phyloP scores from a whole-genome alignment of 345 rosid species.

The Raphanus raphanistrum region DNA sequence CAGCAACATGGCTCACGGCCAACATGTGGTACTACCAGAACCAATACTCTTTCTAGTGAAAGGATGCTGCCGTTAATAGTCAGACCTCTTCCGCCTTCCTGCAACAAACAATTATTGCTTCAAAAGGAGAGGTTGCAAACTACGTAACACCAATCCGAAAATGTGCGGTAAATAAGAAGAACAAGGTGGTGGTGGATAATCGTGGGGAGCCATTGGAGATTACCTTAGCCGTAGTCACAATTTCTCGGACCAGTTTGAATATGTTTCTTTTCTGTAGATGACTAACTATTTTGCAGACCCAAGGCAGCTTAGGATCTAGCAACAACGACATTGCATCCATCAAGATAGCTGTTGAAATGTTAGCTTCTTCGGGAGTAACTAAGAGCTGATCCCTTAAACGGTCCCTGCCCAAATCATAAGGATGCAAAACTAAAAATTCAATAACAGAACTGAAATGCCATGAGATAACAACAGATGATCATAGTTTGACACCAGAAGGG shows the following conservation, averaged over 20 bases:
- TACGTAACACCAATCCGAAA: slow-evolving; percentile 16
- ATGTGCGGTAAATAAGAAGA: slow-evolving; percentile 28
- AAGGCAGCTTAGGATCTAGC: slow-evolving; percentile 79
- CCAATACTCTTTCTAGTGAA: slow-evolving; percentile 65
- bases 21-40: slow-evolving; percentile 57
- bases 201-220: slow-evolving; percentile 11
- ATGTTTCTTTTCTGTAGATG: slow-evolving; percentile 60
- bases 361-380: slow-evolving; percentile 45
- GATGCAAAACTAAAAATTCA: slow-evolving; percentile 26
- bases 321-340: slow-evolving; percentile 65
- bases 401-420: slow-evolving; percentile 47
- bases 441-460: slow-evolving; percentile 16
- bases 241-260: slow-evolving; percentile 62
- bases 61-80: slow-evolving; percentile 40
- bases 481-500: slow-evolving; percentile 10
- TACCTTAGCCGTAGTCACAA: slow-evolving; percentile 67
- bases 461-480: background rate
- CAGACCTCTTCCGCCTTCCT: slow-evolving; percentile 55
- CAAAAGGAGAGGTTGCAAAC: slow-evolving; percentile 20
- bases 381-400: slow-evolving; percentile 60
- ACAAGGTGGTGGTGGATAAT: slow-evolving; percentile 16
- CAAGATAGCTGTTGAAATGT: slow-evolving; percentile 50
- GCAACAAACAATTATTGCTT: slow-evolving; percentile 34
- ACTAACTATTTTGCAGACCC: slow-evolving; percentile 76
- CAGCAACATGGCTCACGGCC: slow-evolving; percentile 70